phyloP scores from a whole-genome alignment of 495 filamentous ascomycete species.

The Aspergillus egyptiacus region DNA sequence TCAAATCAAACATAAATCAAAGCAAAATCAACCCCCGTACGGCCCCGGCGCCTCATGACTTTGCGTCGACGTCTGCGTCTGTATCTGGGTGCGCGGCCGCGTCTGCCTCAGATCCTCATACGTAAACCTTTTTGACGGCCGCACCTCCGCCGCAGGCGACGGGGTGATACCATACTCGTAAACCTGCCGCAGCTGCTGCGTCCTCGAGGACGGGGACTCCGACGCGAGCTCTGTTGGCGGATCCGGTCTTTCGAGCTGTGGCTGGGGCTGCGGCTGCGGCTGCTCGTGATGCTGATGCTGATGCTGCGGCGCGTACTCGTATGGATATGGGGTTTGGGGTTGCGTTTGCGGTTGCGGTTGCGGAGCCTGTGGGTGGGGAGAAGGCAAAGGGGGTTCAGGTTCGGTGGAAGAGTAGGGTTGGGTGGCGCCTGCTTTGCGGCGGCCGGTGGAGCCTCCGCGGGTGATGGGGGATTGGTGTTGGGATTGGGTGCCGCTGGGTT shows the following conservation, averaged over 20 bases:
- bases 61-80: no score
- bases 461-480: constrained; percentile 24
- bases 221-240: constrained; percentile 16
- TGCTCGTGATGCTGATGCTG: constrained; percentile 8
- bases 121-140: background rate
- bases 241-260: no score
- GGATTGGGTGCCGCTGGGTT: constrained; percentile 22
- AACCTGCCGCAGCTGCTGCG: background rate
- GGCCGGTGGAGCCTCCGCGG: constrained; percentile 38
- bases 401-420: constrained; percentile 13
- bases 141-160: background rate
- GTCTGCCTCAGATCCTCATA: background rate
- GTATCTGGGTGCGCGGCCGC: no score
- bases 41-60: background rate
- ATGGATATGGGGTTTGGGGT: no score
- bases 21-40: no score
- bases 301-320: background rate
- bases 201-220: background rate
- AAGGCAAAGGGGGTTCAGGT: constrained; percentile 15
- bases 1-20: no score
- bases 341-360: background rate
- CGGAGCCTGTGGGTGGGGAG: background rate
- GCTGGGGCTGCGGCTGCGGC: constrained; percentile 9
- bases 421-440: constrained; percentile 30
- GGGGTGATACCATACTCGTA: background rate